A percentile compares a stretch with the other conserved stretches of the same genome.
These are phyloP conservation scores for Scorias spongiosa DNA, from an alignment of 2,329 filamentous ascomycete species.

Conservation along the genomic window DNA sequence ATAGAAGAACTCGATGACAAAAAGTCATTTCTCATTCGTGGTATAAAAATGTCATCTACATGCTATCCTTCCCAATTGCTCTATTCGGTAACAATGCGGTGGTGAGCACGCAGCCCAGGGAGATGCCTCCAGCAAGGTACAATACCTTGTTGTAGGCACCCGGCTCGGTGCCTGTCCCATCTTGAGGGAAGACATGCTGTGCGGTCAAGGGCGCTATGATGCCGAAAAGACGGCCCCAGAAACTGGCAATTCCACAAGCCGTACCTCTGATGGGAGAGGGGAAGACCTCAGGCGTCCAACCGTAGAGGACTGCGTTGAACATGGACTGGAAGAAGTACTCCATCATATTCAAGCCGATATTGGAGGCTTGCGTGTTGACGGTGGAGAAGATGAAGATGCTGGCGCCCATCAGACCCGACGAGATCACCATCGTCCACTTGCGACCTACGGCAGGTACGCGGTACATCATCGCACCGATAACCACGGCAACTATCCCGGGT, in stretches of 20 bases:
- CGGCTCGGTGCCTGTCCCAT: constrained; percentile 4
- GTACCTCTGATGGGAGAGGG: constrained; percentile 37
- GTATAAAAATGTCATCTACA: constrained; percentile 6
- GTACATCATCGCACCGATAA: constrained; percentile 36
- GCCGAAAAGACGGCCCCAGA: constrained; percentile 43
- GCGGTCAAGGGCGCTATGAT: constrained; percentile 44
- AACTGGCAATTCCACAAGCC: constrained; percentile 40
- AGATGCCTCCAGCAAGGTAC: constrained; percentile 41
- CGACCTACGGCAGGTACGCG: constrained; percentile 27
- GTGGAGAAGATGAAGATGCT: constrained; percentile 31
- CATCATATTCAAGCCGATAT: constrained; percentile 36
- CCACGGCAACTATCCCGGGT: constrained; percentile 36
- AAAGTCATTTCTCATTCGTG: too few relatives aligned
- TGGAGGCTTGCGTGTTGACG: constrained; percentile 30
- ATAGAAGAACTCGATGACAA: too few relatives aligned
- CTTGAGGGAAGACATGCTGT: constrained; percentile 24
- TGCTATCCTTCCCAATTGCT: constrained; percentile 20
- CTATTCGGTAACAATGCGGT: constrained; percentile 34
- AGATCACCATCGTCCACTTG: constrained; percentile 31
- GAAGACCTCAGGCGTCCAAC: constrained; percentile 38
- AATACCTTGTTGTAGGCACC: constrained; percentile 34
- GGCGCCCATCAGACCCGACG: constrained; percentile 27
- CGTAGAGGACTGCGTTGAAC: constrained; percentile 38
- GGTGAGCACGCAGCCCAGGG: constrained; percentile 36
- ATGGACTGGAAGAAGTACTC: constrained; percentile 35